Evolutionary conservation across 2,329 filamentous ascomycete genomes (phyloP), one percentile per base, ranked within the genome.

Genomic region (Sclerotinia trifoliorum): DNA sequence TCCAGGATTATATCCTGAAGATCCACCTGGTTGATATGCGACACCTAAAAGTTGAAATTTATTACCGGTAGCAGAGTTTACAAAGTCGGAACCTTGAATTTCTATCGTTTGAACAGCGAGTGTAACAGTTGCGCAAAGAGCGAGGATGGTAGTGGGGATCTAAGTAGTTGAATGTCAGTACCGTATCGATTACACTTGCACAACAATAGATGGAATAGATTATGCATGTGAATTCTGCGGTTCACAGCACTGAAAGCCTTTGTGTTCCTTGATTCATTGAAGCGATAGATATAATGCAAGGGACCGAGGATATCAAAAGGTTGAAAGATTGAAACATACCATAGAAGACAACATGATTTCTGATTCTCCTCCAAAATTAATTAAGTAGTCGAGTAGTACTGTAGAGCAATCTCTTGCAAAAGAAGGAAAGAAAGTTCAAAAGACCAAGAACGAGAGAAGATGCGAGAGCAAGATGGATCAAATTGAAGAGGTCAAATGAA

Each of bases 1-100:
- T 0, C 74, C 73, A 58, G 86, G 84, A 74, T 88, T 80, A 79
- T 88, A 89, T 58, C 84, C 87, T 56, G 87, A 82, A 70, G 85
- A 86, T 71, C 88, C 88, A 70, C 87, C 88, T 55, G 88, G 88
- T 78, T 90, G 88, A 80, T 90, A 91, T 76, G 88, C 88, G 73
- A 88, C 83, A 73, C 88, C 88, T 63, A 89, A 83, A 70, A 91
- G 83, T 80, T 90, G 86, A 79, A 90, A 89, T 70, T 83, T 84
- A 74, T 86, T 81, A 70, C 86, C 85, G 29, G 82, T 85, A 69
- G 79, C 79, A 54, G 84, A 80, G 78, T 89, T 87, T 78, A 89
- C 81, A 69, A 90, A 88, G 75, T 87, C 80, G 69, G 81, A 82
- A 72, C 85, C 86, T 68, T 85, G 75, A 70, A 88, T 82, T 69